Evolutionary conservation across 805 yeast genomes (phyloP).

Genomic region (Kuraishia borneana): DNA sequence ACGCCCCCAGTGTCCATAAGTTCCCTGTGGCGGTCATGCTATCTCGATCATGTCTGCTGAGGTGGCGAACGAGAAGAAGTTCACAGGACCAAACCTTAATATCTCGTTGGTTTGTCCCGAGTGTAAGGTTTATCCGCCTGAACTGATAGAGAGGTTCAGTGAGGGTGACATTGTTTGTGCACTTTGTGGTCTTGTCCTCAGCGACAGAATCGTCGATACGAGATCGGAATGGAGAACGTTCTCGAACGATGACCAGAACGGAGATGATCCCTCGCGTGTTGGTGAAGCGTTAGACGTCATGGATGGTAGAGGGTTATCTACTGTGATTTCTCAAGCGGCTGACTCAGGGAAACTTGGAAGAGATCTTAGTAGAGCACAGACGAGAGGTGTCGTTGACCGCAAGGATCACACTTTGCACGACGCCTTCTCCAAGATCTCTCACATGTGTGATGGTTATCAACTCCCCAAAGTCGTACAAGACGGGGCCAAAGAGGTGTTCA

Average conservation of each 20-base stretch:
- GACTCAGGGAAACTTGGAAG: constrained; percentile 82
- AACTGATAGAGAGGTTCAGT: constrained; percentile 84
- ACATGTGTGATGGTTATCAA: constrained; percentile 95
- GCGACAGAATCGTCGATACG: constrained; percentile 88
- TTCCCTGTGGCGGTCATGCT: not conserved
- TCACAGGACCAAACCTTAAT: constrained; percentile 70
- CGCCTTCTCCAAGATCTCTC: constrained; percentile 84
- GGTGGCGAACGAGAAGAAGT: constrained; percentile 8
- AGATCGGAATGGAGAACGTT: constrained; percentile 98
- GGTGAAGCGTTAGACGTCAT: constrained; percentile 91
- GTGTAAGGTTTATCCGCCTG: constrained; percentile 93
- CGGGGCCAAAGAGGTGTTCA: constrained; percentile 94
- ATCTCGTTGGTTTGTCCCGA: constrained; percentile 91
- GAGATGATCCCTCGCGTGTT: constrained; percentile 98
- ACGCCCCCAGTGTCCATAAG: too few relatives aligned
- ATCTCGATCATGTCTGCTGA: constrained; percentile 3
- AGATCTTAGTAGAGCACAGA: constrained; percentile 84
- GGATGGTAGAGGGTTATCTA: constrained; percentile 85
- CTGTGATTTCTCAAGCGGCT: constrained; percentile 81
- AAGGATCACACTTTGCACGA: constrained; percentile 80
- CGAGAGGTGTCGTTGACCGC: constrained; percentile 72
- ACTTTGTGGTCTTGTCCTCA: constrained; percentile 85
- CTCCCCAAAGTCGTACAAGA: constrained; percentile 92
- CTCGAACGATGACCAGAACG: constrained; percentile 94
- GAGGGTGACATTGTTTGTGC: constrained; percentile 99